Percentiles rank a stretch among this genome's conserved stretches.
phyloP scores from a whole-genome alignment of 257 asterid species.

The Nicotiana knightiana region DNA sequence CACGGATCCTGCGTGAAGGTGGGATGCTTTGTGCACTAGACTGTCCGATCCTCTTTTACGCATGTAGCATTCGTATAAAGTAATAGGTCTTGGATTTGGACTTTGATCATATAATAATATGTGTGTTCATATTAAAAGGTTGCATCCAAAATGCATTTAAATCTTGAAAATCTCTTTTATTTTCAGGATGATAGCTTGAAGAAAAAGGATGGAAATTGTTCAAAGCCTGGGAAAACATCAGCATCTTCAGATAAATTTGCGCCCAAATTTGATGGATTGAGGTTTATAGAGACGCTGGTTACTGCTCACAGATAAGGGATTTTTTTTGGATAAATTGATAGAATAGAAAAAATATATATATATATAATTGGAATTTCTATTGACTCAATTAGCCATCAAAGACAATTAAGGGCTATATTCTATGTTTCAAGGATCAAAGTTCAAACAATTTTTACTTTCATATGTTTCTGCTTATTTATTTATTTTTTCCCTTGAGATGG shows the following conservation, averaged over 20 bases:
- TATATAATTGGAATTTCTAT: no score
- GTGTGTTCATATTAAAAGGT: no score
- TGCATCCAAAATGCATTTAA: no score
- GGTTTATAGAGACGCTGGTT: constrained; percentile 12
- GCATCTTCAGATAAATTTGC: constrained; percentile 12
- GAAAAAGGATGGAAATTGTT: background rate
- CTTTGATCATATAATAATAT: no score
- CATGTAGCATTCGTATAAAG: no score
- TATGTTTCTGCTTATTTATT: background rate
- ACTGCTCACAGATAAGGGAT: constrained; percentile 17
- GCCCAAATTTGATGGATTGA: constrained; percentile 21
- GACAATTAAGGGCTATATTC: background rate
- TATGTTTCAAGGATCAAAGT: background rate
- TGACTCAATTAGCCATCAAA: background rate
- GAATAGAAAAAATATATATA: no score
- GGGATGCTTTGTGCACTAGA: no score
- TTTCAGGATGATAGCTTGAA: background rate
- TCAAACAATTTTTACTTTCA: background rate
- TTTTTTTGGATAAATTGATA: no score
- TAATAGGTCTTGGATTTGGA: no score
- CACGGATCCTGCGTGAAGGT: no score
- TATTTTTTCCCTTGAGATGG: background rate
- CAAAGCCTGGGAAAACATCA: background rate
- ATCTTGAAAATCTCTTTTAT: no score
- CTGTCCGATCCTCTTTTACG: no score